These are phyloP conservation scores for Fusarium sp. DNA, from an alignment of 2,329 filamentous ascomycete species.

Conservation along the genomic window DNA sequence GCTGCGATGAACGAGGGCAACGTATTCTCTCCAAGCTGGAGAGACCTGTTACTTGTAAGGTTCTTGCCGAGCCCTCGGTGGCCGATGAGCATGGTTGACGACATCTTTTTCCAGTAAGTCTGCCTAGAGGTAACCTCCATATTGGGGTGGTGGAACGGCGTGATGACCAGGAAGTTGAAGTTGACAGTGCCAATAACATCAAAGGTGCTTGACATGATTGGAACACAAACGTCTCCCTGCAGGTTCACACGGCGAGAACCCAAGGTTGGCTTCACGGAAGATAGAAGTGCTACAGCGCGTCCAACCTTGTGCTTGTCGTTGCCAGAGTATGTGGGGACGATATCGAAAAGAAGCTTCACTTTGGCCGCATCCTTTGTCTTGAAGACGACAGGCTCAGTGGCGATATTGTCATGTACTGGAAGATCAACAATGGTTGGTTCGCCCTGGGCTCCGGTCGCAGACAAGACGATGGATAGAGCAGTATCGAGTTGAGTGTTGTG, in stretches of 20 bases:
- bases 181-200: slow-evolving; percentile 95
- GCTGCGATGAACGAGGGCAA: slow-evolving; percentile 95
- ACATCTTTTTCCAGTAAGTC: slow-evolving; percentile 95
- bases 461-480: slow-evolving; percentile 88
- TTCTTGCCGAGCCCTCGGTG: slow-evolving; percentile 90
- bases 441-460: slow-evolving; percentile 83
- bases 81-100: slow-evolving; percentile 83
- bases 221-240: slow-evolving; percentile 90
- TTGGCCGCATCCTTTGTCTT: slow-evolving; percentile 78
- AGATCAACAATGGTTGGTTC: slow-evolving; percentile 91
- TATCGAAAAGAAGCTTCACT: slow-evolving; percentile 92
- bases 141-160: slow-evolving; percentile 91
- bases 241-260: slow-evolving; percentile 89
- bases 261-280: slow-evolving; percentile 82
- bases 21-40: slow-evolving; percentile 97
- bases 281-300: slow-evolving; percentile 86
- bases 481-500: slow-evolving; percentile 95
- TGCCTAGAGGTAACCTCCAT: slow-evolving; percentile 91
- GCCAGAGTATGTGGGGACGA: slow-evolving; percentile 94
- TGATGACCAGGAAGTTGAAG: slow-evolving; percentile 96
- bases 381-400: slow-evolving; percentile 93
- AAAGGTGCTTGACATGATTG: slow-evolving; percentile 83
- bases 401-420: slow-evolving; percentile 91
- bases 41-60: slow-evolving; percentile 78
- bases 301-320: slow-evolving; percentile 89